Evolutionary conservation across 306 rosid genomes (phyloP), one percentile per base, ranked within the genome.

Genomic region (Prunus fruticosa): DNA sequence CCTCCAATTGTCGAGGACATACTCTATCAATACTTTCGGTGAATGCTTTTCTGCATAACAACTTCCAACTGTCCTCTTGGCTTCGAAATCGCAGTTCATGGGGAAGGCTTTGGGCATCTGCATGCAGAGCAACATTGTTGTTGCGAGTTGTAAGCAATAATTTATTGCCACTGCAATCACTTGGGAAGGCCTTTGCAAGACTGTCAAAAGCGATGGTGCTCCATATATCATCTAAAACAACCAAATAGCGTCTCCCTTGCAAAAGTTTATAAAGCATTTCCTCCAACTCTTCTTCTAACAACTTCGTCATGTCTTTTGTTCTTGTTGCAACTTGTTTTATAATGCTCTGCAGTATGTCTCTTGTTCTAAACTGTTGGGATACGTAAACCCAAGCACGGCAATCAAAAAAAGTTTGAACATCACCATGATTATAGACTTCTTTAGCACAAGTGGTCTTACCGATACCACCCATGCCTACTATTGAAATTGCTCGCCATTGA

Each of bases 191-290:
- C 32, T 71, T 71, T 32, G 75, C 50, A 54, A 71, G 63, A 71
- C 49, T 71, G 16, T 71, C 64, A 45, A 61, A 71, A 71, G 65
- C 75, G 12, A 11, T 34, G 49, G 18, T 71, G 65, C 65, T 71
- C 64, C 75, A 71, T n/a, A 71, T 53, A 54, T 71, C 75, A 71
- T 53, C 75, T 54, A 71, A 15, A 71, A 71, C 75, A 41, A 71
- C 47, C 63, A 71, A 15, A 30, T 71, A 71, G 20, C 75, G 64
- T 13, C 47, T 51, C 27, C 75, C 22, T 30, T 71, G 49, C 58
- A 71, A 9, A 71, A 16, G 63, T 53, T 71, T 60, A 71, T 52
- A 51, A 2, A 71, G 64, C 75, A 71, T 11, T 52, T 71, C 64
- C n/a, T 71, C 75, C 61, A 71, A 32, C 64, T 49, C 61, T 28